Base-by-base conservation (phyloP, 148 eudicot genomes). In the Camellia granthamiana region DNA sequence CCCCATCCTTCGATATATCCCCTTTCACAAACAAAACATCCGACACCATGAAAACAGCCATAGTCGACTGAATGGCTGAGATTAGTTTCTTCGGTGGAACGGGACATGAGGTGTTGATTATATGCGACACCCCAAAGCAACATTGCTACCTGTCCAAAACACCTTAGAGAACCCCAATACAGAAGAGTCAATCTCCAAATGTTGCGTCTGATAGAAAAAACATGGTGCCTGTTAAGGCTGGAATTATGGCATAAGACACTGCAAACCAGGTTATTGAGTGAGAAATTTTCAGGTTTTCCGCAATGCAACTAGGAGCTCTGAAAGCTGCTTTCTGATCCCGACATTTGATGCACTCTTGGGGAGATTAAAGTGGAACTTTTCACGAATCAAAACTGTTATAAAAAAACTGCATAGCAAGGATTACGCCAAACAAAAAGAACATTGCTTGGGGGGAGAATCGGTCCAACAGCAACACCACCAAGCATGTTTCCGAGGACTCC, bases 31-130 rank as follows among this genome's bases (percentile, higher is more conserved):
- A 96, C 58, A 96, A 62, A 8, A 81, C 83, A 82, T 93, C 99
- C 1, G 99, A 96, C 65, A 93, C 60, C 92, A 93, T 93, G 85
- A 91, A 83, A 67, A 88, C 84, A 18, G 93, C 92, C 92, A 93
- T 85, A 6, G 90, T 79, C 0, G 55, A 86, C 72, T 96, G 99
- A 77, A 96, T 91, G 46, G 88, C 86, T 7, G 92, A 70, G 65
- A 96, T 89, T 16, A 91, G 77, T 83, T 86, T 96, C 78, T 93
- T 90, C 0, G 99, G 90, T 4, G 95, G 88, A 23, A 89, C 49
- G 18, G 18, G 90, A 87, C 78, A 88, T 93, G 61, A 96, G 80
- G 21, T 80, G 80, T 64, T 82, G 80, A 56, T 96, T 88, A 67
- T 93, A 96, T 21, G 87, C 16, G 15, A 81, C 87, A 58, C 38